phyloP scores from a whole-genome alignment of 345 rosid species.

The Lagerstroemia speciosa region DNA sequence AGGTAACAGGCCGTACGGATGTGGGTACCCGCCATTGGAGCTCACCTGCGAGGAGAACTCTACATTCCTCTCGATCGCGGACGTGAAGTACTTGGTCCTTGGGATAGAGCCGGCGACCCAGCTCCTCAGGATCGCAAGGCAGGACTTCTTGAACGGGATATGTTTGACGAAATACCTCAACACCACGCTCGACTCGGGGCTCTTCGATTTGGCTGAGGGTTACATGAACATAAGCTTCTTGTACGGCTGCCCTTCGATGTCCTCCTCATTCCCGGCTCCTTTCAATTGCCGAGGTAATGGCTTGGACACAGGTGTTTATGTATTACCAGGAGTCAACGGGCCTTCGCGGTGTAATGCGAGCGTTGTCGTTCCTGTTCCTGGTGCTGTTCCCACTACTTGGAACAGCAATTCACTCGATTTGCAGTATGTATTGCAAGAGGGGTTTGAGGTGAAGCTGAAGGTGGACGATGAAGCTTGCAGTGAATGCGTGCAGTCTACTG shows the following conservation, averaged over 20 bases:
- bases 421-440: background rate
- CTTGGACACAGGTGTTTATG: background rate
- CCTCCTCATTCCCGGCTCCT: rapidly evolving
- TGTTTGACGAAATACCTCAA: conserved; percentile 13
- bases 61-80: conserved; percentile 2
- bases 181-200: conserved; percentile 12
- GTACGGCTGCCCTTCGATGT: conserved; percentile 5
- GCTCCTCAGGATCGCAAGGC: conserved; percentile 15
- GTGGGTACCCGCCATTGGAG: conserved; percentile 22
- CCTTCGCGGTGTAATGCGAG: background rate
- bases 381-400: rapidly evolving
- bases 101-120: background rate
- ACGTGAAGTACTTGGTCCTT: conserved; percentile 3
- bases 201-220: background rate
- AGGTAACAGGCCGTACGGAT: conserved; percentile 5
- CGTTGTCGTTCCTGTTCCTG: conserved; percentile 13
- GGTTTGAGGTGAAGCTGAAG: conserved; percentile 15
- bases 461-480: conserved; percentile 5
- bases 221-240: conserved; percentile 9
- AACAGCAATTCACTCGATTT: background rate
- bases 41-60: conserved; percentile 13
- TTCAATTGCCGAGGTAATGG: conserved; percentile 7
- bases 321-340: background rate
- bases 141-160: conserved; percentile 14
- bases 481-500: conserved; percentile 2